Conservation (phyloP, 1,284 basidiomycete species). For the Apiotrichum siamense region DNA sequence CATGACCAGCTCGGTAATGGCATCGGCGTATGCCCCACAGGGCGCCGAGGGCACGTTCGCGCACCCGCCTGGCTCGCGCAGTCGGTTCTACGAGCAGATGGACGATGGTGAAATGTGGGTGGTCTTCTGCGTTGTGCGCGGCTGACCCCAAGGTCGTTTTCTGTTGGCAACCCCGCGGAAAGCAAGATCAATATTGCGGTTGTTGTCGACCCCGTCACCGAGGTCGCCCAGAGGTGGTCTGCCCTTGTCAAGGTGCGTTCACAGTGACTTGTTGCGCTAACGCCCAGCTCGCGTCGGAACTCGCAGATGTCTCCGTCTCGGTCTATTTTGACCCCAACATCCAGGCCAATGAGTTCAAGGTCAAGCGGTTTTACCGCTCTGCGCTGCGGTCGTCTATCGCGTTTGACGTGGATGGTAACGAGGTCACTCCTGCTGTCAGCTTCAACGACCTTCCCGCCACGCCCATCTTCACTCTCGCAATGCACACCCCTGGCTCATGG, state of each 20-base stretch:
- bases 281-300: conserved; percentile 45
- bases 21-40: conserved; percentile 58
- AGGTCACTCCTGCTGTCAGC: conserved; percentile 47
- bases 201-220: conserved; percentile 78
- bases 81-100: conserved; percentile 57
- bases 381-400: conserved; percentile 56
- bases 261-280: background rate
- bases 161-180: conserved; percentile 60
- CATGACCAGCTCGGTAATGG: conserved; percentile 63
- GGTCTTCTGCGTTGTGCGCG: conserved; percentile 52
- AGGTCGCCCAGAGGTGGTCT: conserved; percentile 77
- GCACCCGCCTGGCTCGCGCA: conserved; percentile 50
- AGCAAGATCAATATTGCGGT: conserved; percentile 69
- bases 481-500: conserved; percentile 88
- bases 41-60: conserved; percentile 68
- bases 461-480: conserved; percentile 81
- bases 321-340: conserved; percentile 68
- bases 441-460: conserved; percentile 52
- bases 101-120: conserved; percentile 57
- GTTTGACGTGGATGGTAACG: conserved; percentile 60
- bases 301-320: conserved; percentile 57
- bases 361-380: conserved; percentile 92
- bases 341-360: conserved; percentile 65
- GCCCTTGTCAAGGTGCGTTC: conserved; percentile 62
- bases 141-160: conserved; percentile 53